Conservation (phyloP, 257 asterid genomes). For the Cruciata laevipes region DNA sequence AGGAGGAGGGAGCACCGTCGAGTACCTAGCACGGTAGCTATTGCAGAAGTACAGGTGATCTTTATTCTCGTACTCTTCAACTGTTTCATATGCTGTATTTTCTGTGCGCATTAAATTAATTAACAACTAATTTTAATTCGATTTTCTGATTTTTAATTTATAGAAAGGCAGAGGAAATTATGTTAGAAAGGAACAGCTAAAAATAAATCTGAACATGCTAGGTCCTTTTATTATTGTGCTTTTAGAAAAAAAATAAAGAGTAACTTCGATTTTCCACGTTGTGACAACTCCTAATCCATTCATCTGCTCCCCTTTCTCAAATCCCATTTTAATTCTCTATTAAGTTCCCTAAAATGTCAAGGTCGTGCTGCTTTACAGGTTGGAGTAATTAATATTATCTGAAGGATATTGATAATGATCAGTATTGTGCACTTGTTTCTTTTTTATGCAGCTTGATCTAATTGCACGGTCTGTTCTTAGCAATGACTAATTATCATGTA, state of each 20-base stretch:
- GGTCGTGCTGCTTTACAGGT: background rate
- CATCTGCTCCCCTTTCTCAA: background rate
- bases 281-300: background rate
- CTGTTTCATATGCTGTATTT: background rate
- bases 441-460: background rate
- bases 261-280: background rate
- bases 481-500: background rate
- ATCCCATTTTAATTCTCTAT: background rate
- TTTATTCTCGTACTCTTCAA: background rate
- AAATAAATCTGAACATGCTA: background rate
- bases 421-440: background rate
- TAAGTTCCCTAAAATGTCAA: background rate
- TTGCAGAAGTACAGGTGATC: constrained; percentile 93
- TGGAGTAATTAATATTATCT: background rate
- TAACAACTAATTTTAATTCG: background rate
- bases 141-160: background rate
- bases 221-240: background rate
- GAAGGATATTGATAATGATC: background rate
- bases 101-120: background rate
- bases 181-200: background rate
- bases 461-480: background rate
- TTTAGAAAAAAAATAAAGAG: background rate
- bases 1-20: constrained; percentile 95
- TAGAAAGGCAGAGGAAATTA: background rate
- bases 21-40: constrained; percentile 97